These are phyloP conservation scores for Ganoderma leucocontextum DNA, from an alignment of 1,284 basidiomycete species.

Conservation along the genomic window DNA sequence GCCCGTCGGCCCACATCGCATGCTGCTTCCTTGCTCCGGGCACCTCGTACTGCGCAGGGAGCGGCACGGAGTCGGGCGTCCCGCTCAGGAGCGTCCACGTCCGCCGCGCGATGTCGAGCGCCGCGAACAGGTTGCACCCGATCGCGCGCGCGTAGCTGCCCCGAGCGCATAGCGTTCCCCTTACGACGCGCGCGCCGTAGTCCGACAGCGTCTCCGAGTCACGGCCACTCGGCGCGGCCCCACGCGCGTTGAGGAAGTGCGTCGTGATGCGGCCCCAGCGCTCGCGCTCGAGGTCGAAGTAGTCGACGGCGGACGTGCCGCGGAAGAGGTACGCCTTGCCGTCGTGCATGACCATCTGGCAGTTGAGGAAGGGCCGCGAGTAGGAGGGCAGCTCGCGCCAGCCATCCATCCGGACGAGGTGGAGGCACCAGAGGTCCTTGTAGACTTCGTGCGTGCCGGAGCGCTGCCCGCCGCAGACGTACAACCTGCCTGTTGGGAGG, in stretches of 20 bases:
- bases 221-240: constrained; percentile 41
- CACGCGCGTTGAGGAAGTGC: constrained; percentile 31
- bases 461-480: constrained; percentile 45
- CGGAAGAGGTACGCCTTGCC: constrained; percentile 46
- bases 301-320: constrained; percentile 39
- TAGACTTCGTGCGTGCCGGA: constrained; percentile 39
- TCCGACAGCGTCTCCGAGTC: constrained; percentile 33
- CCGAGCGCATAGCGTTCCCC: constrained; percentile 39
- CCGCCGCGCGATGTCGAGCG: constrained; percentile 36
- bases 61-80: constrained; percentile 10
- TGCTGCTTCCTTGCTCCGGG: constrained; percentile 45
- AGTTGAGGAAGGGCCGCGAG: constrained; percentile 32
- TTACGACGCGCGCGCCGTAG: constrained; percentile 40
- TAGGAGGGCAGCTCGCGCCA: constrained; percentile 46
- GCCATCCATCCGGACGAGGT: constrained; percentile 40
- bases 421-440: constrained; percentile 45
- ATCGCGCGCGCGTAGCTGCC: constrained; percentile 27
- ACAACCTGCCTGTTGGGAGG: constrained; percentile 39
- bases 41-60: constrained; percentile 25
- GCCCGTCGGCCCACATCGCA: constrained; percentile 43
- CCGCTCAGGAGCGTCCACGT: constrained; percentile 37
- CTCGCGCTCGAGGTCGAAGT: constrained; percentile 45
- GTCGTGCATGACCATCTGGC: constrained; percentile 42
- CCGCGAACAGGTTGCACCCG: constrained; percentile 38
- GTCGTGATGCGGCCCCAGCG: constrained; percentile 43